Evolutionary conservation across 441 rosid species (phyloP).

Genomic region (Flueggea neowawraea): DNA sequence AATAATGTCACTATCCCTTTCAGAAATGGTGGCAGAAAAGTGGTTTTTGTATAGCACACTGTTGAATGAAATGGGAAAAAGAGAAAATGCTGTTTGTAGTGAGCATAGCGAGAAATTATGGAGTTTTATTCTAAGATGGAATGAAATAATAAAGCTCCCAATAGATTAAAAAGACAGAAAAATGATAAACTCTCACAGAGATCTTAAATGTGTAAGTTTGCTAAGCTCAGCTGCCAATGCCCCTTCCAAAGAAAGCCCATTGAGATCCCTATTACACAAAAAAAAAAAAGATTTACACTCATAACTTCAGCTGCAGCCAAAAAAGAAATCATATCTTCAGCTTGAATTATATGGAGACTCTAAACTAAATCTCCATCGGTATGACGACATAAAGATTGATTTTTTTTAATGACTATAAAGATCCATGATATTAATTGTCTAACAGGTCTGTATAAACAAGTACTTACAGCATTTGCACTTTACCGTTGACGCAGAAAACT

Average conservation of each 20-base stretch:
- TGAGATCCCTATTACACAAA: slow-evolving; percentile 53
- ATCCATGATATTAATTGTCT: background rate
- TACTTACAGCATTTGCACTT: slow-evolving; percentile 82
- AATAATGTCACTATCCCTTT: slow-evolving; percentile 58
- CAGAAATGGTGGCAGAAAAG: slow-evolving; percentile 65
- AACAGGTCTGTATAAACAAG: background rate
- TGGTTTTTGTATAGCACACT: slow-evolving; percentile 56
- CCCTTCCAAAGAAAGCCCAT: slow-evolving; percentile 60
- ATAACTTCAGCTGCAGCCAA: too few species aligned
- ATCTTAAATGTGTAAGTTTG: slow-evolving; percentile 57
- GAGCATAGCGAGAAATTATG: too few species aligned
- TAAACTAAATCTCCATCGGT: too few species aligned
- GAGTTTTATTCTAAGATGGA: too few species aligned
- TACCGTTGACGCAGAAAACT: slow-evolving; percentile 55
- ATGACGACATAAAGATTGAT: too few species aligned
- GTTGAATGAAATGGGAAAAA: slow-evolving; percentile 14
- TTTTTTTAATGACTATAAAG: too few species aligned
- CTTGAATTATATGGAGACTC: too few species aligned
- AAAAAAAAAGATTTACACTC: background rate
- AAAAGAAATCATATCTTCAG: too few species aligned
- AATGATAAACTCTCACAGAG: slow-evolving; percentile 54
- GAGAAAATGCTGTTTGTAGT: background rate
- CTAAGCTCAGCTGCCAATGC: slow-evolving; percentile 65
- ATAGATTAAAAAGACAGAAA: too few species aligned
- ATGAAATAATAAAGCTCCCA: too few species aligned